Conservation (phyloP, 495 filamentous ascomycete species). For the Aspergillus conjunctus region DNA sequence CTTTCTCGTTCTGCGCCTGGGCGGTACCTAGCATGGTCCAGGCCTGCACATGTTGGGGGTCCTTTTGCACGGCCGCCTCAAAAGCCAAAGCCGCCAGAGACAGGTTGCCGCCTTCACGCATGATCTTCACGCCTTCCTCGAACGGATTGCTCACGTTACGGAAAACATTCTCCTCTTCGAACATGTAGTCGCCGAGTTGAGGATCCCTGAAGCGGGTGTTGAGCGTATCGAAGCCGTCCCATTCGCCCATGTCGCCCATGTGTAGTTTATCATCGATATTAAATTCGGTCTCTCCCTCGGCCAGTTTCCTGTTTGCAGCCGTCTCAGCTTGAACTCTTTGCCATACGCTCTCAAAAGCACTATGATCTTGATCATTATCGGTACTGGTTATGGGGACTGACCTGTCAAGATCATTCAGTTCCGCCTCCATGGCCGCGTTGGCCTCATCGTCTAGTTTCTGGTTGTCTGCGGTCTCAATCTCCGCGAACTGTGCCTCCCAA, state of each 20-base stretch:
- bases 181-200: slow-evolving; percentile 84
- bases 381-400: slow-evolving; percentile 56
- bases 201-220: slow-evolving; percentile 67
- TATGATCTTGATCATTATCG: slow-evolving; percentile 55
- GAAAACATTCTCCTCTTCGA: slow-evolving; percentile 92
- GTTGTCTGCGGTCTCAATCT: slow-evolving; percentile 75
- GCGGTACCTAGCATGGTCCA: slow-evolving; percentile 90
- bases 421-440: slow-evolving; percentile 77
- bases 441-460: slow-evolving; percentile 67
- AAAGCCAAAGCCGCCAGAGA: slow-evolving; percentile 95
- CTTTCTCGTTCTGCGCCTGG: slow-evolving; percentile 98
- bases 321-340: slow-evolving; percentile 81
- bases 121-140: slow-evolving; percentile 85
- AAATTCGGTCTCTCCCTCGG: slow-evolving; percentile 62
- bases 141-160: slow-evolving; percentile 75
- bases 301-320: slow-evolving; percentile 66
- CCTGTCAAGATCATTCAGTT: slow-evolving; percentile 89
- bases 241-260: slow-evolving; percentile 68
- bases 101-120: slow-evolving; percentile 89
- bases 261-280: slow-evolving; percentile 57
- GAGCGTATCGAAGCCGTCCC: slow-evolving; percentile 69
- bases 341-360: slow-evolving; percentile 90
- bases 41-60: slow-evolving; percentile 82
- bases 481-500: slow-evolving; percentile 94
- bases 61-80: slow-evolving; percentile 90